Percentiles rank a stretch among this genome's conserved stretches.
These are phyloP conservation scores for Tephrocybe sp. DNA, from an alignment of 768 basidiomycete species.

Conservation along the genomic window DNA sequence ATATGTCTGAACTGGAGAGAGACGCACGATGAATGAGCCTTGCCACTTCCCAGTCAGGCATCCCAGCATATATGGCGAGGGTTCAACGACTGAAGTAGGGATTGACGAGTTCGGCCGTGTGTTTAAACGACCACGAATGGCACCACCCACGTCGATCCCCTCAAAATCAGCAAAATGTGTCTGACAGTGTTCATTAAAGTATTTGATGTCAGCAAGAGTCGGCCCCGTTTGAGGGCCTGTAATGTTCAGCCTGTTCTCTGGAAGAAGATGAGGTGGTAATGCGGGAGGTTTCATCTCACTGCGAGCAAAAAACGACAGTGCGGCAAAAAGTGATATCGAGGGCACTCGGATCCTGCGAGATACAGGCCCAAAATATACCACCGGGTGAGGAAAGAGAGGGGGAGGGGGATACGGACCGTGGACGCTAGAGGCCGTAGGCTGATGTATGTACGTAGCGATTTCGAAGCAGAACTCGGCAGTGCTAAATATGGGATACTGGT, in stretches of 20 bases:
- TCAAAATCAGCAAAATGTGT: constrained; percentile 38
- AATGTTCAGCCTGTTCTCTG: constrained; percentile 25
- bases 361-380: constrained; percentile 43
- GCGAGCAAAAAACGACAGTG: constrained; percentile 46
- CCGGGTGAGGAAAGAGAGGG: constrained; percentile 24
- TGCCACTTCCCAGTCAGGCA: constrained; percentile 47
- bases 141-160: constrained; percentile 22
- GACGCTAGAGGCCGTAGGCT: constrained; percentile 17
- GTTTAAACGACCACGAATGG: neutral
- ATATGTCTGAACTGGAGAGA: neutral
- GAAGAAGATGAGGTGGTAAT: constrained; percentile 38
- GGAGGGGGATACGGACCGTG: constrained; percentile 28
- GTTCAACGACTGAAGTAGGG: constrained; percentile 15
- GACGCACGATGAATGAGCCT: constrained; percentile 45
- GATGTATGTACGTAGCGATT: constrained; percentile 10
- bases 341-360: constrained; percentile 34
- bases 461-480: constrained; percentile 33
- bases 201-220: constrained; percentile 43
- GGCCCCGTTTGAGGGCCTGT: constrained; percentile 33
- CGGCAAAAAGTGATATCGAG: constrained; percentile 43
- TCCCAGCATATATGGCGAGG: constrained; percentile 38
- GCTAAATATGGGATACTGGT: constrained; percentile 41
- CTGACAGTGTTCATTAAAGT: constrained; percentile 40
- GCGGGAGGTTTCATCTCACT: constrained; percentile 30
- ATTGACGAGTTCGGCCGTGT: neutral